These are phyloP conservation scores for Pleurotus eryngii DNA, from an alignment of 768 basidiomycete species.

Conservation along the genomic window DNA sequence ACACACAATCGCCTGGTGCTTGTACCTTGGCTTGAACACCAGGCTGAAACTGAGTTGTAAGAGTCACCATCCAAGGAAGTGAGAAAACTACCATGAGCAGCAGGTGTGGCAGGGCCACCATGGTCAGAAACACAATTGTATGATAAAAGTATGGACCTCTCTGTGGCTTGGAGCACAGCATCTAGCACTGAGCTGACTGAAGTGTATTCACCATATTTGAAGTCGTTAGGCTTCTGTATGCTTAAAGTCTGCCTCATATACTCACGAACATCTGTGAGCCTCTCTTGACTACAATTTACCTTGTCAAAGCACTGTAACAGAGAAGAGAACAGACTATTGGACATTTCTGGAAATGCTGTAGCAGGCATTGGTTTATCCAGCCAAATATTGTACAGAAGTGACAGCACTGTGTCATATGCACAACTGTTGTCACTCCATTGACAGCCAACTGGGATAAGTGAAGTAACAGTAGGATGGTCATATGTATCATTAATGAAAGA, in stretches of 20 bases:
- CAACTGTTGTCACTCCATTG: conserved; percentile 1
- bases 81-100: too few relatives aligned
- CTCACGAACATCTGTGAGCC: neutral
- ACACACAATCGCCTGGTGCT: too few relatives aligned
- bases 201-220: neutral
- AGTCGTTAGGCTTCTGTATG: too few relatives aligned
- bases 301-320: neutral
- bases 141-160: too few relatives aligned
- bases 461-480: neutral
- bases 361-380: neutral
- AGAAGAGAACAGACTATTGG: neutral
- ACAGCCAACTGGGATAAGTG: neutral
- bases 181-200: neutral
- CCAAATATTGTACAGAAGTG: neutral
- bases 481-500: neutral
- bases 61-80: too few relatives aligned
- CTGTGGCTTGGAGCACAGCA: neutral
- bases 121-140: too few relatives aligned
- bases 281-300: neutral
- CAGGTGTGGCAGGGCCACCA: too few relatives aligned
- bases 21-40: too few relatives aligned
- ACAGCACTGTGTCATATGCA: neutral
- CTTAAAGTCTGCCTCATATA: too few relatives aligned
- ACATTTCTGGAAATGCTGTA: neutral
- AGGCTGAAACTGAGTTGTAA: too few relatives aligned